Conservation (phyloP, 1,284 basidiomycete species). For the Boletus sp. region DNA sequence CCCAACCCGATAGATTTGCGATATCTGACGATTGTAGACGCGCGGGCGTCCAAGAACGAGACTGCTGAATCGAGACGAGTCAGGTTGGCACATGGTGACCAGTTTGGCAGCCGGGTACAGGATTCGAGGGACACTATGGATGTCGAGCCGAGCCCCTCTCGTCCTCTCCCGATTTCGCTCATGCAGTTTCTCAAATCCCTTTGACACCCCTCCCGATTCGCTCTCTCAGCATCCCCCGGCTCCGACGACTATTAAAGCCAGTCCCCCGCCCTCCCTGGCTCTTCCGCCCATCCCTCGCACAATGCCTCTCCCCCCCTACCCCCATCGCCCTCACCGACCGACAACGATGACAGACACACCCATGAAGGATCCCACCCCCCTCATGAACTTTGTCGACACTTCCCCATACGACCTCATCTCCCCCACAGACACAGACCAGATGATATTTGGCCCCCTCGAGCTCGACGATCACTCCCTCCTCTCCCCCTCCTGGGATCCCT, state of each 20-base stretch:
- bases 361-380: slow-evolving; percentile 42
- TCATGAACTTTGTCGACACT: slow-evolving; percentile 46
- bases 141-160: slow-evolving; percentile 38
- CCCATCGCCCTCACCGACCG: slow-evolving; percentile 29
- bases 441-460: slow-evolving; percentile 64
- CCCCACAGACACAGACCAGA: slow-evolving; percentile 44
- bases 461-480: slow-evolving; percentile 52
- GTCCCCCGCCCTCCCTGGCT: slow-evolving; percentile 19
- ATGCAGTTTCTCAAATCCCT: slow-evolving; percentile 17
- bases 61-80: slow-evolving; percentile 37
- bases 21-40: slow-evolving; percentile 17
- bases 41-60: slow-evolving; percentile 16
- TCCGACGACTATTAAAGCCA: slow-evolving; percentile 34
- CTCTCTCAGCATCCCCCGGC: slow-evolving; percentile 26
- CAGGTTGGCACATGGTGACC: slow-evolving; percentile 37
- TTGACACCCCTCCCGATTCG: slow-evolving; percentile 26
- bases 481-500: slow-evolving; percentile 47
- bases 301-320: slow-evolving; percentile 43
- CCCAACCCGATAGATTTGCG: slow-evolving; percentile 23
- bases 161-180: slow-evolving; percentile 33
- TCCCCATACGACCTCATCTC: slow-evolving; percentile 37
- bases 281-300: slow-evolving; percentile 30
- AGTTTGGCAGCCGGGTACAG: slow-evolving; percentile 37
- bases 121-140: slow-evolving; percentile 32
- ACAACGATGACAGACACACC: slow-evolving; percentile 35